Evolutionary conservation across 179 eudicot species (phyloP), one percentile per base, ranked within the genome.

Genomic region (Gypsophila paniculata): DNA sequence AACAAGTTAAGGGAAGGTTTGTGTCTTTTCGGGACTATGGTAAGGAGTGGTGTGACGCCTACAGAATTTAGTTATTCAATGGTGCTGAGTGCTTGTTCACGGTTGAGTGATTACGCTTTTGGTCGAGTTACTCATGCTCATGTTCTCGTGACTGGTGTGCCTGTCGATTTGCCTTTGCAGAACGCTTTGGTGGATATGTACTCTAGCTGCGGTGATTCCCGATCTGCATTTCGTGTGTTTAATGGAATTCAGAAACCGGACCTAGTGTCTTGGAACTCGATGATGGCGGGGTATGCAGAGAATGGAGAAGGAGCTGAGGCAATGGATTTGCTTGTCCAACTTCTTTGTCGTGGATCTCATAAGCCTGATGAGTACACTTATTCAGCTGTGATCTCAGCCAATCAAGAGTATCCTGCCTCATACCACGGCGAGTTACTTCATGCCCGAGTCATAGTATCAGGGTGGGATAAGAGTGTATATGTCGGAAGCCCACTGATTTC

Each of bases 161-260:
- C 74, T n/a, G 26, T 80, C 17, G 97, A 93, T 80, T 76, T 90
- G 70, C 90, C 90, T 7, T 78, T 91, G 84, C 83, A 81, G 72
- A 93, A 93, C 80, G 86, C 97, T 44, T 77, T 93, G 77, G 77
- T 93, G 55, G 93, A 91, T 72, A 86, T 93, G 96, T 93, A 93
- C 74, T 89, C 87, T 65, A 85, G 84, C 76, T 91, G 91, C 63
- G 80, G 88, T 22, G 86, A 87, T 21, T 78, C 78, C n/a, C 36
- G 60, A 29, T 75, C 83, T 5, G 96, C 97, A 1, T 78, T 74
- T 61, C 39, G 42, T 57, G 80, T 87, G 26, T 93, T 93, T 74
- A 52, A 67, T 36, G 80, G 75, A 71, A 93, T 93, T 46, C 77
- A 77, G 61, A 55, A 51, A 26, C 93, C 87, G 0, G 88, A 93